These are phyloP conservation scores for Panus rudis DNA, from an alignment of 768 basidiomycete genomes.

Conservation along the genomic window DNA sequence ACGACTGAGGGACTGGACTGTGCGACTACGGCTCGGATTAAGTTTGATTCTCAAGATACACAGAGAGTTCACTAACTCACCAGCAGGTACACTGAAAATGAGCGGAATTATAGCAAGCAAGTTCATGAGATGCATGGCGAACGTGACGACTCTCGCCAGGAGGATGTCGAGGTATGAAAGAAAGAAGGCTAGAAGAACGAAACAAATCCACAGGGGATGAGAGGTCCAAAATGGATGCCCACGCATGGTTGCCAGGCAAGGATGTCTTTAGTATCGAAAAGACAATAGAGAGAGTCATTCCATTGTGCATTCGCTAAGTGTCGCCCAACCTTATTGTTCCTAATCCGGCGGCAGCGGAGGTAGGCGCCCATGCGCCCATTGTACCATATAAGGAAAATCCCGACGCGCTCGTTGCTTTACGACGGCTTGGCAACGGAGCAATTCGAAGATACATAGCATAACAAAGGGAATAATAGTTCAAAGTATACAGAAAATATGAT, in stretches of 20 bases:
- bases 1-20: slow-evolving; percentile 56
- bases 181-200: slow-evolving; percentile 14
- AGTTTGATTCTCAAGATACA: no score
- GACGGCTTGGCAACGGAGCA: no score
- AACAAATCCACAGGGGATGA: slow-evolving; percentile 1
- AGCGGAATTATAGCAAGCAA: slow-evolving; percentile 28
- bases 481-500: no score
- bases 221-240: slow-evolving; percentile 4
- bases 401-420: no score
- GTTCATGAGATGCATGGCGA: slow-evolving; percentile 35
- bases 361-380: no score
- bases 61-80: slow-evolving; percentile 21
- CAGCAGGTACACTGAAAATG: slow-evolving; percentile 31
- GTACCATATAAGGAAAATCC: no score
- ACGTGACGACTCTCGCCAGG: slow-evolving; percentile 8
- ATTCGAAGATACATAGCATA: no score
- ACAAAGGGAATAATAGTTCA: no score
- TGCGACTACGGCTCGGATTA: slow-evolving; percentile 25
- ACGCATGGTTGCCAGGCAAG: slow-evolving; percentile 21
- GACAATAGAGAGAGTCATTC: no score
- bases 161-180: slow-evolving; percentile 8
- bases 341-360: no score
- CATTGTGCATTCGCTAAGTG: slow-evolving; percentile 9
- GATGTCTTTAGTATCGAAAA: slow-evolving; percentile 12
- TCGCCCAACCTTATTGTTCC: slow-evolving; percentile 9